These are phyloP conservation scores for Zymoseptoria ardabiliae DNA, from an alignment of 2,329 filamentous ascomycete species.

Conservation along the genomic window DNA sequence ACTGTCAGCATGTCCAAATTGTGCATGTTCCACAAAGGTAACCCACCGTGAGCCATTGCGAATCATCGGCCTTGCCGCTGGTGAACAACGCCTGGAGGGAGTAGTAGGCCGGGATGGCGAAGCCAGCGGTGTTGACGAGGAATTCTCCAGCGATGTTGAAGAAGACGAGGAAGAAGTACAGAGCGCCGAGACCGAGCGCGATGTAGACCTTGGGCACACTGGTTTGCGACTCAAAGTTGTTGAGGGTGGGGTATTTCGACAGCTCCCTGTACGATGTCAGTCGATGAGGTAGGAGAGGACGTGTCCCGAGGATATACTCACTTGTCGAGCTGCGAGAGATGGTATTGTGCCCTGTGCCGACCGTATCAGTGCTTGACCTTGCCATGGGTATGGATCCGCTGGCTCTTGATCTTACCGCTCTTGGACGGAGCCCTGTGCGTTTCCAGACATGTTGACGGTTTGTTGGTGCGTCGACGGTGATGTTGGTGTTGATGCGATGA, in stretches of 20 bases:
- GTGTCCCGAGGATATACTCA: constrained; percentile 50
- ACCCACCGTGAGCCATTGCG: constrained; percentile 62
- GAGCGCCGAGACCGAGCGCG: constrained; percentile 64
- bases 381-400: constrained; percentile 3
- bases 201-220: constrained; percentile 79
- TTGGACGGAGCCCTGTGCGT: constrained; percentile 19
- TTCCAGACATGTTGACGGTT: constrained; percentile 14
- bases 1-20: constrained; percentile 9
- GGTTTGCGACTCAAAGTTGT: constrained; percentile 79
- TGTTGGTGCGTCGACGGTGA: constrained; percentile 3
- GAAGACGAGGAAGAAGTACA: constrained; percentile 87
- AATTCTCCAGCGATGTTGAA: constrained; percentile 88
- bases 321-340: constrained; percentile 72
- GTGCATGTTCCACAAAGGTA: neutral
- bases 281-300: neutral
- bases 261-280: constrained; percentile 48
- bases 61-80: constrained; percentile 65
- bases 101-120: constrained; percentile 77
- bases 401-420: constrained; percentile 15
- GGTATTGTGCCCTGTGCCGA: constrained; percentile 38
- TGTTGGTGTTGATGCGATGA: neutral
- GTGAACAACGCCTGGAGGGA: constrained; percentile 72
- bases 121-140: constrained; percentile 78
- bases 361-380: constrained; percentile 9
- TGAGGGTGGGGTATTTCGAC: constrained; percentile 74